These are phyloP conservation scores for Linnemannia elongata DNA, from an alignment of 192 early-diverging fungal genomes.

Conservation along the genomic window DNA sequence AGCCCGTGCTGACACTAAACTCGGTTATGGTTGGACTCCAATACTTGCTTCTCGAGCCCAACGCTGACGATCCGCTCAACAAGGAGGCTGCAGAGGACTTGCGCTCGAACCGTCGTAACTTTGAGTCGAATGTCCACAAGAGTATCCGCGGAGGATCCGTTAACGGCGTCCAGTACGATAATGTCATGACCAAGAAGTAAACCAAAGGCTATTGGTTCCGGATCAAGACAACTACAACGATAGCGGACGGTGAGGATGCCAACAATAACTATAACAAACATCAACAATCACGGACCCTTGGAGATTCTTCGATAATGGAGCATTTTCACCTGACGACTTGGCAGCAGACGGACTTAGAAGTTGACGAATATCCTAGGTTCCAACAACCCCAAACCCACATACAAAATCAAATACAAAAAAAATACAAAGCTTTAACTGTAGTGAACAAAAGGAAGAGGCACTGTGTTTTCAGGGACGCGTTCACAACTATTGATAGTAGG, in stretches of 20 bases:
- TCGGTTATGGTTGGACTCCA: slow-evolving; percentile 92
- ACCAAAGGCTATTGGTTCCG: neutral
- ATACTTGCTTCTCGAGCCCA: slow-evolving; percentile 94
- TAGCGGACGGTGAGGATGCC: neutral
- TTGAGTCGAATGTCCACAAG: slow-evolving; percentile 81
- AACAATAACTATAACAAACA: neutral
- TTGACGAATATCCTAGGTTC: neutral
- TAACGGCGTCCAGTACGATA: slow-evolving; percentile 77
- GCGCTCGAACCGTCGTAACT: slow-evolving; percentile 73
- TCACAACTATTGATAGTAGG: too few species aligned
- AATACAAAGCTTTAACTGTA: neutral
- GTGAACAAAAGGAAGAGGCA: neutral
- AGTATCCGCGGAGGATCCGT: slow-evolving; percentile 85
- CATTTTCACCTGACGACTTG: neutral
- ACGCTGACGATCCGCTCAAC: slow-evolving; percentile 98
- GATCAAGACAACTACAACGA: neutral
- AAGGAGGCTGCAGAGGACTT: slow-evolving; percentile 93
- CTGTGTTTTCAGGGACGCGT: neutral
- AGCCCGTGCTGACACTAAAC: slow-evolving; percentile 96
- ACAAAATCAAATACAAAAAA: neutral
- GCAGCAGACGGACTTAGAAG: neutral
- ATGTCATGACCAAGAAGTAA: slow-evolving; percentile 65
- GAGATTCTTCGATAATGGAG: neutral
- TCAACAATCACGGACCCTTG: neutral
- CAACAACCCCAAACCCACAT: neutral